Evolutionary conservation across 768 basidiomycete species (phyloP).

Genomic region (Tulasnella sp.): DNA sequence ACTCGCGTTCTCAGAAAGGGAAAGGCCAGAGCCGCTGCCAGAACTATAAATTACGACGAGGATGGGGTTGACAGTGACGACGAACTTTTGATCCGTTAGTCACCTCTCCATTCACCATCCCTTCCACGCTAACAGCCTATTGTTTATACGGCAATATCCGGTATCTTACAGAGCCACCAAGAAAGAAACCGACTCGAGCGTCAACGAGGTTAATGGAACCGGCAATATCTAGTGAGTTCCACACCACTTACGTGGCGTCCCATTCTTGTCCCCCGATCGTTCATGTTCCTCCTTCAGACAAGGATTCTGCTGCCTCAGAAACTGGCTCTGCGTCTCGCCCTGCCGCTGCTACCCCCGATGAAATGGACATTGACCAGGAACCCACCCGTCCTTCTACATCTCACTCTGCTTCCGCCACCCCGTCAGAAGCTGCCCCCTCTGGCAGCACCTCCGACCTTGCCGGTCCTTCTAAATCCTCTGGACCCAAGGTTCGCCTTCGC

Average conservation of each 20-base stretch:
- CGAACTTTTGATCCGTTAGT: neutral
- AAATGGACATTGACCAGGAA: constrained; percentile 5
- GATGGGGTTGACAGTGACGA: neutral
- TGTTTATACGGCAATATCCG: no score
- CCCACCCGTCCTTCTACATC: neutral
- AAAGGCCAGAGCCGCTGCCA: neutral
- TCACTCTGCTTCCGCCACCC: neutral
- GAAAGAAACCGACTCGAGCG: constrained; percentile 10
- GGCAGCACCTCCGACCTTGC: neutral
- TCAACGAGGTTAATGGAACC: neutral
- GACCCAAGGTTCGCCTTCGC: constrained; percentile 1
- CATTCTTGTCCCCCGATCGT: neutral
- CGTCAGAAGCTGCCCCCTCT: constrained; percentile 11
- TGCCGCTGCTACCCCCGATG: neutral
- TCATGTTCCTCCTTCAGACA: neutral
- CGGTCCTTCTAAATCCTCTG: neutral
- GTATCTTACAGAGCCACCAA: neutral
- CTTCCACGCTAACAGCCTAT: neutral
- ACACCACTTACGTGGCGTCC: constrained; percentile 4
- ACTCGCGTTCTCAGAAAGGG: constrained; percentile 4
- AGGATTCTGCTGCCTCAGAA: neutral
- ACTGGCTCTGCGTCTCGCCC: neutral
- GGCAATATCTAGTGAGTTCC: neutral
- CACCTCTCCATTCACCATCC: neutral
- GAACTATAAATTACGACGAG: constrained; percentile 4